Evolutionary conservation across 495 filamentous ascomycete genomes (phyloP), one percentile per base, ranked within the genome.

Genomic region (Friedmanniomyces endolithicus): DNA sequence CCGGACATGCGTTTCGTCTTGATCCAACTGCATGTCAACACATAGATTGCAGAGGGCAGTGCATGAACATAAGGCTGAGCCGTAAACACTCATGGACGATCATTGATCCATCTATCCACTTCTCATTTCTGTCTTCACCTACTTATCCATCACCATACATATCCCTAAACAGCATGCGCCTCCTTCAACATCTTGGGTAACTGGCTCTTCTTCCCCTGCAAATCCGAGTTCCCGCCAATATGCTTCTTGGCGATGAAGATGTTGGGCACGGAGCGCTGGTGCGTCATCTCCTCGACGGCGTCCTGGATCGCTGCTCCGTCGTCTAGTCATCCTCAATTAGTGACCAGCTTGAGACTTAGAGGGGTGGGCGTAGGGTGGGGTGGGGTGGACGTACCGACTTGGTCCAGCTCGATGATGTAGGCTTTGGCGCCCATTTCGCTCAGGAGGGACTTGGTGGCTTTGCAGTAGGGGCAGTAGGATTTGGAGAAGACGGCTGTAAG

Each of bases 401-500:
- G 72, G 72, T 98, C 90, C 55, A 98, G 72, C 75, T 98, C 92
- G 39, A 95, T 72, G 29, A 72, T 58, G 62, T 75, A 80, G 69
- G 79, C 87, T 65, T 88, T 87, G 43, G 87, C 89, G 59, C 81
- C 80, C 55, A 79, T 46, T 35, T 81, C 71, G 61, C 71, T 76
- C 61, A 99, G 75, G 35, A 88, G 73, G 11, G 68, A 49, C 80
- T 96, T 96, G 59, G 82, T 80, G 51, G 88, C 76, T 29, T 67
- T 72, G 76, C 90, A 97, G 79, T 94, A 90, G n/a, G 90, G 90
- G 78, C 92, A 99, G 72, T 85, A 95, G 14, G 84, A 87, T 74
- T 99, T 99, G 68, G 81, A 86, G 79, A 98, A 98, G 60, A 98
- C 85, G 57, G 90, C 87, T 90, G 31, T 40, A n/a, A 20, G 47